Evolutionary conservation across 140 eudicot genomes (phyloP).

Genomic region (Eryngium alpinum): DNA sequence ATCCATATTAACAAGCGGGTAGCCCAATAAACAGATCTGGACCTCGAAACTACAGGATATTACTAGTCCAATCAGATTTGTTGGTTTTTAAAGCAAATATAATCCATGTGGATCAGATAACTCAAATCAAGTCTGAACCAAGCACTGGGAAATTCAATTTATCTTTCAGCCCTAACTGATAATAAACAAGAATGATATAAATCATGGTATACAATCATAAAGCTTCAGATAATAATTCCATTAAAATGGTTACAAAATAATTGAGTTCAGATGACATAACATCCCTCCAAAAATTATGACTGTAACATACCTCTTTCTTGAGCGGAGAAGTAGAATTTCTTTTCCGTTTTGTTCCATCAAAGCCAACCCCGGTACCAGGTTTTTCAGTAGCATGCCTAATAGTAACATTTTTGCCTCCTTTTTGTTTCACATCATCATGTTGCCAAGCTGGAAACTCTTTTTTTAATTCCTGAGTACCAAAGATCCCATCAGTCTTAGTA

Average conservation of each 20-base stretch:
- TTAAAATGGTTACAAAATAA: not conserved
- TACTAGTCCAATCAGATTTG: too few species aligned
- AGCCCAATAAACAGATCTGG: too few species aligned
- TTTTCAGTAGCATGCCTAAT: conserved; percentile 4
- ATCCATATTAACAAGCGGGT: too few species aligned
- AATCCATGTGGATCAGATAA: too few species aligned
- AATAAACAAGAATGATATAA: too few species aligned
- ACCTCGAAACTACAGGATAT: too few species aligned
- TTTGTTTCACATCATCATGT: not conserved
- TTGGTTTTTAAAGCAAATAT: too few species aligned
- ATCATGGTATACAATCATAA: too few species aligned
- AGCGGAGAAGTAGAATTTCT: not conserved
- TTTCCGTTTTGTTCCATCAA: not conserved
- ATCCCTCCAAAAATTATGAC: not conserved
- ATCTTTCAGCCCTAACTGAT: too few species aligned
- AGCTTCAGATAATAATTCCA: not conserved
- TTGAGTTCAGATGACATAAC: not conserved
- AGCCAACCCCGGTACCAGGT: not conserved
- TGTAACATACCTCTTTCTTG: conserved; percentile 5
- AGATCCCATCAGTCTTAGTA: not conserved
- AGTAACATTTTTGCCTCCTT: conserved; percentile 1
- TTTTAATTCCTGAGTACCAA: not conserved
- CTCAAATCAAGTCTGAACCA: too few species aligned
- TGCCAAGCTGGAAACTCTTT: not conserved
- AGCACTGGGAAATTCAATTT: too few species aligned